Evolutionary conservation across 805 yeast species (phyloP).

Genomic region (Tetrapisispora iriomotensis): DNA sequence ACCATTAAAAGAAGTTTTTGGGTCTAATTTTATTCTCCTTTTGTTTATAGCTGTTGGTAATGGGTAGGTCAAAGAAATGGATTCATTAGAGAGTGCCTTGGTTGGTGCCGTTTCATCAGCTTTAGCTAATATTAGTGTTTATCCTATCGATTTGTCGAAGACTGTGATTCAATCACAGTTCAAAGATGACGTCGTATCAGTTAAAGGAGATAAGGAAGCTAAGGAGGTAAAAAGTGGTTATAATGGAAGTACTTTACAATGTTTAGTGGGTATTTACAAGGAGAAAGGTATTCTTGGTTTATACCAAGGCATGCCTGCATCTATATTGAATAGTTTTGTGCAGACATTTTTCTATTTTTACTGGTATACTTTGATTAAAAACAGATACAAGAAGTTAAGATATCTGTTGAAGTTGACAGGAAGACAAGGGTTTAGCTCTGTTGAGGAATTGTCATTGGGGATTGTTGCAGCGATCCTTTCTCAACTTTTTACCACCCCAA

Average conservation of each 20-base stretch:
- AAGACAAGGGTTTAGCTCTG: constrained; percentile 30
- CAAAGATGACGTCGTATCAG: constrained; percentile 3
- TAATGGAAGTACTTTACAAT: constrained; percentile 47
- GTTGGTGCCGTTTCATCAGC: constrained; percentile 79
- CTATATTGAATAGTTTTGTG: constrained; percentile 60
- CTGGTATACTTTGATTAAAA: constrained; percentile 71
- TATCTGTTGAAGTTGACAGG: constrained; percentile 4
- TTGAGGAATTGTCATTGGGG: constrained; percentile 62
- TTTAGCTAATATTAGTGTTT: constrained; percentile 66
- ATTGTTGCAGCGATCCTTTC: constrained; percentile 77
- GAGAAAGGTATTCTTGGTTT: constrained; percentile 57
- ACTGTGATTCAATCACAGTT: constrained; percentile 67
- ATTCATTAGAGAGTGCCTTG: constrained; percentile 59
- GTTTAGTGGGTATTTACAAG: constrained; percentile 44
- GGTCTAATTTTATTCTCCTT: too few species aligned
- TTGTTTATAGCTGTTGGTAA: neutral
- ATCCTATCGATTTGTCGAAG: constrained; percentile 72
- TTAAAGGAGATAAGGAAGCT: neutral
- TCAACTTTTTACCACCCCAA: constrained; percentile 73
- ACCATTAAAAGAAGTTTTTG: too few species aligned
- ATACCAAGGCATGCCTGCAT: constrained; percentile 62
- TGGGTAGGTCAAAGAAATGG: constrained; percentile 28
- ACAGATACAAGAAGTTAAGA: constrained; percentile 37
- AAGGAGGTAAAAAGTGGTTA: constrained; percentile 29
- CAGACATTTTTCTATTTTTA: constrained; percentile 78